Percentiles rank a stretch among this genome's conserved stretches.
Conservation (phyloP, 2,329 filamentous ascomycete genomes). For the Penicillium sumatraense region DNA sequence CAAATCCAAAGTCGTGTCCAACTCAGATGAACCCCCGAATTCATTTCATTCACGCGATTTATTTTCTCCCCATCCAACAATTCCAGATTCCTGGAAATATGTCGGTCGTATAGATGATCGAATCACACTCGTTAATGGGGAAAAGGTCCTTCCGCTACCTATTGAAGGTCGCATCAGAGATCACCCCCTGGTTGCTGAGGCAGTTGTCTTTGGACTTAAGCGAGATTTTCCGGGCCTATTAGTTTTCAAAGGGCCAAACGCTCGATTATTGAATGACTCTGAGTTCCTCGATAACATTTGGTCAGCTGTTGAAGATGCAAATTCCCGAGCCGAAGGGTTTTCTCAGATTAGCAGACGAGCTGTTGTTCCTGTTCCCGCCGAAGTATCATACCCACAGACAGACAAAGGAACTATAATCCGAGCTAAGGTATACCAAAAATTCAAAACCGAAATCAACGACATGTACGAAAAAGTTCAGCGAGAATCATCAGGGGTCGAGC, state of each 20-base stretch:
- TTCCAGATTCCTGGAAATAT: slow-evolving; percentile 51
- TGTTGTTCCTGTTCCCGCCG: slow-evolving; percentile 45
- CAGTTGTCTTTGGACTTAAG: slow-evolving; percentile 61
- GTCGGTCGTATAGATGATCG: slow-evolving; percentile 50
- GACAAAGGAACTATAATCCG: slow-evolving; percentile 10
- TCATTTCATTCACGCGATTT: slow-evolving; percentile 21
- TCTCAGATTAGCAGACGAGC: slow-evolving; percentile 48
- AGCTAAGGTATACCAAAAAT: slow-evolving; percentile 1
- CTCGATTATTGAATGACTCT: slow-evolving; percentile 44
- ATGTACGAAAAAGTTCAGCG: background rate
- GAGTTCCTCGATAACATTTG: slow-evolving; percentile 52
- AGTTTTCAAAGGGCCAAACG: slow-evolving; percentile 55
- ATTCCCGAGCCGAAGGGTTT: slow-evolving; percentile 33
- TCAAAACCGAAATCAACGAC: background rate
- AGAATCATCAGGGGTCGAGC: background rate
- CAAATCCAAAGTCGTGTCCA: slow-evolving; percentile 12
- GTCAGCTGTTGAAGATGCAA: slow-evolving; percentile 43
- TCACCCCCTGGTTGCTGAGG: slow-evolving; percentile 57
- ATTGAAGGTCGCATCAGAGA: slow-evolving; percentile 60
- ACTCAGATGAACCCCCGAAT: slow-evolving; percentile 20
- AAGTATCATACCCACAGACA: slow-evolving; percentile 22
- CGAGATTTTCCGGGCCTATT: slow-evolving; percentile 59
- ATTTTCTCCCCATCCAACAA: slow-evolving; percentile 24
- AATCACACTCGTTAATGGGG: slow-evolving; percentile 52
- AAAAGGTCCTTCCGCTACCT: slow-evolving; percentile 52